phyloP scores from a whole-genome alignment of 1,284 basidiomycete species.

The Ustilago crameri region DNA sequence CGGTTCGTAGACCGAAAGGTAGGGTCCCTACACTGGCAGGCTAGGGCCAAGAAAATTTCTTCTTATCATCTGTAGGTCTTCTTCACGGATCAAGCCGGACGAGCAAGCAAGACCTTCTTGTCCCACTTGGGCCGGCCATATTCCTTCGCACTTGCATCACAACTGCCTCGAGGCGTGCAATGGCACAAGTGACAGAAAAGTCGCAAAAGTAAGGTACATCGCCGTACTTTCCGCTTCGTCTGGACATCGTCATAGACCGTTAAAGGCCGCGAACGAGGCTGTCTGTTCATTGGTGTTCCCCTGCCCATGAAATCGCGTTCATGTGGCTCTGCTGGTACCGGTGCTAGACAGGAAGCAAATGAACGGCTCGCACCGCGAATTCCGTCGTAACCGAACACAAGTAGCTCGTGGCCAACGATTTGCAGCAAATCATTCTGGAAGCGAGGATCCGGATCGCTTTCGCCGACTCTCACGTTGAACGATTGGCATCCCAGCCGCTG shows the following conservation, averaged over 20 bases:
- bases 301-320: not conserved
- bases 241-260: conserved; percentile 17
- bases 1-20: not conserved
- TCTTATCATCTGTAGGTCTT: conserved; percentile 1
- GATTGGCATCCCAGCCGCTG: not conserved
- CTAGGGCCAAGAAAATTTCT: conserved; percentile 7
- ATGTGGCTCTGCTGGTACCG: too few species aligned
- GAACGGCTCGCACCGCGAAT: conserved; percentile 22
- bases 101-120: conserved; percentile 2
- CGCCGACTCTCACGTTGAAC: not conserved
- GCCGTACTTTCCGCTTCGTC: not conserved
- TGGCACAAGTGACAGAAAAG: too few species aligned
- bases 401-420: not conserved
- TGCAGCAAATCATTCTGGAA: not conserved
- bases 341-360: too few species aligned
- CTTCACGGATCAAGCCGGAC: conserved; percentile 24
- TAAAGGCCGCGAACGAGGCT: conserved; percentile 1
- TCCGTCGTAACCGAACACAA: conserved; percentile 28
- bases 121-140: conserved; percentile 1
- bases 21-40: conserved; percentile 11
- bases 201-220: too few species aligned
- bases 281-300: not conserved
- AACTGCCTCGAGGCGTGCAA: too few species aligned
- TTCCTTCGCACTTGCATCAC: too few species aligned
- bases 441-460: not conserved